phyloP scores from a whole-genome alignment of 768 basidiomycete species.

The Rubroboletus pulcherrimus region DNA sequence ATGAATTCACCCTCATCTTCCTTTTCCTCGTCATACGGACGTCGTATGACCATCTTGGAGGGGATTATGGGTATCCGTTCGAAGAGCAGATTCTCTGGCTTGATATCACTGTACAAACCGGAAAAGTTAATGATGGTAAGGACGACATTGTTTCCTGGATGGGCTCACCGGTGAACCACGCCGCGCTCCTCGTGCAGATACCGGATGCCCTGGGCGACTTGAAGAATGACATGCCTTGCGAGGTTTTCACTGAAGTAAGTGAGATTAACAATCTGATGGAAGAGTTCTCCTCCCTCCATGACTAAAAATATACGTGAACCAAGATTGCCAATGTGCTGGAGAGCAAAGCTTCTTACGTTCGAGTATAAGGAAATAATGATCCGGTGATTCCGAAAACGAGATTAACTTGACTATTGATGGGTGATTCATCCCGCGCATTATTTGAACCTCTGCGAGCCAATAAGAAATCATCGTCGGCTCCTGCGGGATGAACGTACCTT shows the following conservation, averaged over 20 bases:
- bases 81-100: conserved; percentile 96
- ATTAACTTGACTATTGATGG: conserved; percentile 90
- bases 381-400: conserved; percentile 87
- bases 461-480: not conserved
- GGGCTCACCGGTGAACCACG: conserved; percentile 80
- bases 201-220: conserved; percentile 90
- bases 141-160: not conserved
- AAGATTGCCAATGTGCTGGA: not conserved
- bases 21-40: conserved; percentile 97
- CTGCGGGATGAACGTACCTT: conserved; percentile 46
- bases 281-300: conserved; percentile 97
- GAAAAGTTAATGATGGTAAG: not conserved
- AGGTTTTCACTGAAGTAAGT: conserved; percentile 98
- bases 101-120: conserved; percentile 67
- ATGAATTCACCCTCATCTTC: conserved; percentile 97
- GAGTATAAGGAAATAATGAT: conserved; percentile 92
- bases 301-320: conserved; percentile 44
- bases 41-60: conserved; percentile 65
- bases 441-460: conserved; percentile 80
- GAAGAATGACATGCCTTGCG: conserved; percentile 94
- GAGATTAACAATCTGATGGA: conserved; percentile 98
- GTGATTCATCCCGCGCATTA: conserved; percentile 94
- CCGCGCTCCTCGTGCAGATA: conserved; percentile 97
- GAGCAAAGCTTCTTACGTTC: conserved; percentile 60
- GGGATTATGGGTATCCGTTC: conserved; percentile 89